Evolutionary conservation across 2,329 filamentous ascomycete species (phyloP).

Genomic region (Colletotrichum caudatum): DNA sequence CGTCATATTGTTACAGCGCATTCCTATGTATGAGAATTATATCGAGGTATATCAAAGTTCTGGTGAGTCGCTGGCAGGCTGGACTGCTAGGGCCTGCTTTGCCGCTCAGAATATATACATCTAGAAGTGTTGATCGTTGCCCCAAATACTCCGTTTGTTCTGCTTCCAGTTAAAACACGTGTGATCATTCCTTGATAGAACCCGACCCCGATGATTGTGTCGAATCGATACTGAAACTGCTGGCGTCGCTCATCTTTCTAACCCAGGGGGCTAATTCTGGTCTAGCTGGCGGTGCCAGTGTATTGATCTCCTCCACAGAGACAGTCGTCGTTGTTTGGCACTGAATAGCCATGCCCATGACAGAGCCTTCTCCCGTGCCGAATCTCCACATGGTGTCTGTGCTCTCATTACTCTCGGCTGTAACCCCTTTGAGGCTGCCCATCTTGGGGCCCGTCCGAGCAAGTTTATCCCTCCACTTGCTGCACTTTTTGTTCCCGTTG

Average conservation of each 20-base stretch:
- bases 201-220: background rate
- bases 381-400: constrained; percentile 51
- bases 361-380: constrained; percentile 44
- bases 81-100: background rate
- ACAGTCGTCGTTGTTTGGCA: constrained; percentile 59
- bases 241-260: constrained; percentile 27
- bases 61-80: background rate
- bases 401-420: constrained; percentile 45
- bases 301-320: constrained; percentile 53
- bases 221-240: constrained; percentile 5
- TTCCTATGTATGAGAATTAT: background rate
- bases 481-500: constrained; percentile 14
- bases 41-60: constrained; percentile 21
- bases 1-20: background rate
- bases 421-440: constrained; percentile 12
- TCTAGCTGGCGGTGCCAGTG: background rate
- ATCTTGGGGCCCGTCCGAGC: constrained; percentile 9
- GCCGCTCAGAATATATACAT: background rate
- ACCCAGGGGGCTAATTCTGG: constrained; percentile 9
- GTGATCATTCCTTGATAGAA: background rate
- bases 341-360: constrained; percentile 53
- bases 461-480: constrained; percentile 41
- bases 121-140: background rate
- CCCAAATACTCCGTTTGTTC: background rate
- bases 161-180: background rate